A percentile compares a stretch with the other conserved stretches of the same genome.
Evolutionary conservation across 2,329 filamentous ascomycete species (phyloP).

Genomic region (Xylaria polymorpha): DNA sequence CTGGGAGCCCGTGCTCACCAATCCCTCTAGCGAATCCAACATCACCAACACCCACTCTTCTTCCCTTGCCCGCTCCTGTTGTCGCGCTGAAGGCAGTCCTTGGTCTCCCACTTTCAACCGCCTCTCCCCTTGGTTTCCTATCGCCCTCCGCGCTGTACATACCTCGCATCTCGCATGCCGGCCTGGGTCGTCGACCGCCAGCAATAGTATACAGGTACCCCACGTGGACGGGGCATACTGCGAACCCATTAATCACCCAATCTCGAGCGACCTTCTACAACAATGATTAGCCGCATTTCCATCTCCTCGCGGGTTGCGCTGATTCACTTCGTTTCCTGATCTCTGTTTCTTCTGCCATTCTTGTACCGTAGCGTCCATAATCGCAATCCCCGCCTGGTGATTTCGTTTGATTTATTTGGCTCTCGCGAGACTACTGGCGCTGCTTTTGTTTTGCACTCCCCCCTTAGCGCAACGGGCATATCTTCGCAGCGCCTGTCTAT

Average conservation of each 20-base stretch:
- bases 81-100: slow-evolving; percentile 45
- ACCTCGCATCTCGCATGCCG: slow-evolving; percentile 32
- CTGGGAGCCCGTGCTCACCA: slow-evolving; percentile 28
- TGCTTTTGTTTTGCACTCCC: slow-evolving; percentile 26
- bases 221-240: slow-evolving; percentile 37
- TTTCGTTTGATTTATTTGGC: slow-evolving; percentile 37
- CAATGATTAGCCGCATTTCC: slow-evolving; percentile 66
- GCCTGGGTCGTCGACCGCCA: slow-evolving; percentile 29
- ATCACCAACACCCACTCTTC: slow-evolving; percentile 18
- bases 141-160: slow-evolving; percentile 39
- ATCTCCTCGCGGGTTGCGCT: slow-evolving; percentile 63
- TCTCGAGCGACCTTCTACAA: slow-evolving; percentile 56
- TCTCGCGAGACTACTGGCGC: slow-evolving; percentile 35
- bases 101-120: slow-evolving; percentile 36
- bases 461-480: slow-evolving; percentile 7
- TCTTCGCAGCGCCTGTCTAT: slow-evolving; percentile 2
- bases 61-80: slow-evolving; percentile 37
- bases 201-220: slow-evolving; percentile 32
- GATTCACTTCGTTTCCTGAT: slow-evolving; percentile 67
- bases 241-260: slow-evolving; percentile 49
- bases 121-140: slow-evolving; percentile 29
- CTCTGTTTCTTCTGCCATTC: slow-evolving; percentile 48
- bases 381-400: slow-evolving; percentile 34
- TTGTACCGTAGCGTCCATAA: slow-evolving; percentile 40
- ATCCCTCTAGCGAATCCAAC: slow-evolving; percentile 35